phyloP scores from a whole-genome alignment of 169 alveolate species.

The Plasmodium ovale region DNA sequence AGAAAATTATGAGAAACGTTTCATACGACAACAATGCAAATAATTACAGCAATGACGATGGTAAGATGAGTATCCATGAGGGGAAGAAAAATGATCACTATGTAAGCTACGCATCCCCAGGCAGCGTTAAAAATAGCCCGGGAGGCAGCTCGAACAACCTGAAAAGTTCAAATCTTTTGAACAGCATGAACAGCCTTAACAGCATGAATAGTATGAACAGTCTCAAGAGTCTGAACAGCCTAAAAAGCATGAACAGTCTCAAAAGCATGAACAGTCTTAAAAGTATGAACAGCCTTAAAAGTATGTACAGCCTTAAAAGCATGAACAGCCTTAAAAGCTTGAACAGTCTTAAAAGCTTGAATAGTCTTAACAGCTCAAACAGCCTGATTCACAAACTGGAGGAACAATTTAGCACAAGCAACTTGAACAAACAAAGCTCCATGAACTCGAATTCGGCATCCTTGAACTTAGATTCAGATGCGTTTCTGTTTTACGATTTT shows the following conservation, averaged over 20 bases:
- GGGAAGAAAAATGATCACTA: conserved; percentile 27
- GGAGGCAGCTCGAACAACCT: conserved; percentile 7
- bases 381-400: conserved; percentile 4
- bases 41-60: conserved; percentile 22
- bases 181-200: not conserved
- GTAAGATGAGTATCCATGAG: not conserved
- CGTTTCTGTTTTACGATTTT: conserved; percentile 48
- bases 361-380: too few species aligned
- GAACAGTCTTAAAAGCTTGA: too few species aligned
- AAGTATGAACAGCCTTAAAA: too few species aligned
- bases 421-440: conserved; percentile 19
- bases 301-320: too few species aligned
- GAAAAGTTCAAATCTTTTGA: not conserved
- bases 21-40: conserved; percentile 40
- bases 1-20: conserved; percentile 14
- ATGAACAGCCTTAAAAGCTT: not conserved
- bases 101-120: conserved; percentile 16
- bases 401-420: conserved; percentile 1
- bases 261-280: not conserved
- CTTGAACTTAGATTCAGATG: conserved; percentile 57
- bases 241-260: not conserved
- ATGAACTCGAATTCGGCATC: not conserved
- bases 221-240: not conserved
- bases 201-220: conserved; percentile 1
- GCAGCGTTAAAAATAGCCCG: conserved; percentile 1